Conservation (phyloP, 371 early-diverging fungal genomes). For the Mortierella sp. region DNA sequence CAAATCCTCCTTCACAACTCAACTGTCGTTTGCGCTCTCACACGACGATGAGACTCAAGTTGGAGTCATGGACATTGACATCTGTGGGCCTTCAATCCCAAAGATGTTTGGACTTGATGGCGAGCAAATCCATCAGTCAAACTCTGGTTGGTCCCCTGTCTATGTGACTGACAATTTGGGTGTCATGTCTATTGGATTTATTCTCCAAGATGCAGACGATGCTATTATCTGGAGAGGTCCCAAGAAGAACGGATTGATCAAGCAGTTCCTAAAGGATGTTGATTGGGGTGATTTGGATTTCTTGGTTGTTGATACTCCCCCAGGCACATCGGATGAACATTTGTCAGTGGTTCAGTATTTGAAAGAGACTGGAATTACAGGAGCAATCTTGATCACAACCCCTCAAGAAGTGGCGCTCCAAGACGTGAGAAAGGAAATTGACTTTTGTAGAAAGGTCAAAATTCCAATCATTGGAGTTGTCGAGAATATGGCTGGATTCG, state of each 20-base stretch:
- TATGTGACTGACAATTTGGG: slow-evolving; percentile 91
- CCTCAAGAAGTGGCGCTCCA: slow-evolving; percentile 97
- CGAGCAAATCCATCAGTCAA: slow-evolving; percentile 88
- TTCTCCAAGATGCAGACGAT: slow-evolving; percentile 90
- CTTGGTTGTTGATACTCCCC: slow-evolving; percentile 98
- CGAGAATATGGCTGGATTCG: slow-evolving; percentile 99
- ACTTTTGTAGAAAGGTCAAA: slow-evolving; percentile 94
- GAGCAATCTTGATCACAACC: slow-evolving; percentile 97
- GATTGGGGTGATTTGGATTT: slow-evolving; percentile 95
- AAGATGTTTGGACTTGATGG: slow-evolving; percentile 91
- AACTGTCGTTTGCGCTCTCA: slow-evolving; percentile 85
- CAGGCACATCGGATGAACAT: slow-evolving; percentile 99
- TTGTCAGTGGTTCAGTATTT: slow-evolving; percentile 86
- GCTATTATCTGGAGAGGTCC: slow-evolving; percentile 99
- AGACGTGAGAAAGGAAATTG: slow-evolving; percentile 97
- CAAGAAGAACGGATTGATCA: slow-evolving; percentile 95
- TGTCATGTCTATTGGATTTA: slow-evolving; percentile 97
- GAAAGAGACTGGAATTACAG: slow-evolving; percentile 84
- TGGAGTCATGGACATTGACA: slow-evolving; percentile 98
- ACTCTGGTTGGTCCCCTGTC: slow-evolving; percentile 92
- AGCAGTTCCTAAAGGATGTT: slow-evolving; percentile 97
- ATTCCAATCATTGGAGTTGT: slow-evolving; percentile 95
- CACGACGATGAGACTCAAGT: slow-evolving; percentile 75
- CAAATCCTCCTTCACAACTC: slow-evolving; percentile 89
- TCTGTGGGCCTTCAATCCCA: slow-evolving; percentile 99